These are phyloP conservation scores for Flagelloscypha sp. DNA, from an alignment of 768 basidiomycete species.

Conservation along the genomic window DNA sequence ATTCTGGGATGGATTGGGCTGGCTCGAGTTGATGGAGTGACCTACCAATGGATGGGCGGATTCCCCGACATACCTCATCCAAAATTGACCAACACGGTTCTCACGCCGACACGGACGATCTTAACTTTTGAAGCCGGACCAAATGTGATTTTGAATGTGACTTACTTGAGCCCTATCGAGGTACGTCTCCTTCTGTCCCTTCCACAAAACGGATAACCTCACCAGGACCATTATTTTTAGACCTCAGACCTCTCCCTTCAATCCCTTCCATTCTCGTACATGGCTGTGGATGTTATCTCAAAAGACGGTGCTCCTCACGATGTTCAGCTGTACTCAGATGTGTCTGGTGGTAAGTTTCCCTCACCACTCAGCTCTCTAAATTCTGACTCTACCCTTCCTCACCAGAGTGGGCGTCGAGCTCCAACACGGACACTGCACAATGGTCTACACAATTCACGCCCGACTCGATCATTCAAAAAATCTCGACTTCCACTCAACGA, in stretches of 20 bases:
- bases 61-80: too few species aligned
- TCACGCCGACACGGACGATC: conserved; percentile 10
- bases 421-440: too few species aligned
- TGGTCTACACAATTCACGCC: too few species aligned
- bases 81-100: conserved; percentile 4
- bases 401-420: conserved; percentile 4
- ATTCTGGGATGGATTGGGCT: conserved; percentile 10
- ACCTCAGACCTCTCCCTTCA: conserved; percentile 18
- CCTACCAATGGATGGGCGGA: conserved; percentile 9
- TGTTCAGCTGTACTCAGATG: conserved; percentile 23
- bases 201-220: conserved; percentile 7
- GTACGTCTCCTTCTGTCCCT: too few species aligned
- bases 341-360: conserved; percentile 16
- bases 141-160: conserved; percentile 9
- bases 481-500: too few species aligned
- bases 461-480: too few species aligned
- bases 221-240: too few species aligned
- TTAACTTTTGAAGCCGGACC: conserved; percentile 7
- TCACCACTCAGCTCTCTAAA: neutral
- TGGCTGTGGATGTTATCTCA: conserved; percentile 14
- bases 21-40: conserved; percentile 9
- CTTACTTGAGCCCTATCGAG: conserved; percentile 12
- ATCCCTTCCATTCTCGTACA: conserved; percentile 24
- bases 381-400: conserved; percentile 4
- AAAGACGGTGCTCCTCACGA: conserved; percentile 17